These are phyloP conservation scores for Petasospora rhodanensis DNA, from an alignment of 1,139 yeast genomes.

Conservation along the genomic window DNA sequence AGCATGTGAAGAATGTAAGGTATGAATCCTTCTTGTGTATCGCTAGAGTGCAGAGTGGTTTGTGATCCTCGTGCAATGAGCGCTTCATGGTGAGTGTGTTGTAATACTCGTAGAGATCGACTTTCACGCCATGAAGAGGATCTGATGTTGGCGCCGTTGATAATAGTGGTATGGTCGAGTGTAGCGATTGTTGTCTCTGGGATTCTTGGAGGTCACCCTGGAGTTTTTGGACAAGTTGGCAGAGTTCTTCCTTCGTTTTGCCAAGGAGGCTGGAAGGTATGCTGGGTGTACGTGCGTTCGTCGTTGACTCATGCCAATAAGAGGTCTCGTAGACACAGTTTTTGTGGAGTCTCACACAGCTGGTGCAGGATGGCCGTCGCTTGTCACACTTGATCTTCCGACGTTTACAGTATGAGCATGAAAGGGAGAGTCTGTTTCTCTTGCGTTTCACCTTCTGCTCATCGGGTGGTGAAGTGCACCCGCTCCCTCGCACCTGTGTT, in stretches of 20 bases:
- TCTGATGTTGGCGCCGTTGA: not conserved
- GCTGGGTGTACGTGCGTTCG: not conserved
- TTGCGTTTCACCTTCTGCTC: no score
- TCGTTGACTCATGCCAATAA: slow-evolving; percentile 12
- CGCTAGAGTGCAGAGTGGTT: slow-evolving; percentile 14
- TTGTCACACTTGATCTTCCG: slow-evolving; percentile 21
- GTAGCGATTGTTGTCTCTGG: not conserved
- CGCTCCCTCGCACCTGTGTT: no score
- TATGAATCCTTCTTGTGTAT: slow-evolving; percentile 18
- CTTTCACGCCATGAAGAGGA: not conserved
- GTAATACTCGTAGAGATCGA: slow-evolving; percentile 19
- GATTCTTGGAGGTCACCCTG: slow-evolving; percentile 3
- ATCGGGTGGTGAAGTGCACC: no score
- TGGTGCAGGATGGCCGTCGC: slow-evolving; percentile 13
- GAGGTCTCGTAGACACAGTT: slow-evolving; percentile 12
- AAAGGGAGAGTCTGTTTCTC: slow-evolving; percentile 18
- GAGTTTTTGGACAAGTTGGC: slow-evolving; percentile 1
- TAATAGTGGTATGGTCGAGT: not conserved
- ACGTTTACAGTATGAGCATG: slow-evolving; percentile 17
- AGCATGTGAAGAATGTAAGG: slow-evolving; percentile 15
- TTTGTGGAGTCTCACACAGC: slow-evolving; percentile 11
- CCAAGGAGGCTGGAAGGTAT: slow-evolving; percentile 1
- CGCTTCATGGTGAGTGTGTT: slow-evolving; percentile 17
- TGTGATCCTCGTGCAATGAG: slow-evolving; percentile 21
- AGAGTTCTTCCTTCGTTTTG: slow-evolving; percentile 6